Base-by-base conservation (phyloP, 176 grass and related monocot genomes). In the Carex pumila region DNA sequence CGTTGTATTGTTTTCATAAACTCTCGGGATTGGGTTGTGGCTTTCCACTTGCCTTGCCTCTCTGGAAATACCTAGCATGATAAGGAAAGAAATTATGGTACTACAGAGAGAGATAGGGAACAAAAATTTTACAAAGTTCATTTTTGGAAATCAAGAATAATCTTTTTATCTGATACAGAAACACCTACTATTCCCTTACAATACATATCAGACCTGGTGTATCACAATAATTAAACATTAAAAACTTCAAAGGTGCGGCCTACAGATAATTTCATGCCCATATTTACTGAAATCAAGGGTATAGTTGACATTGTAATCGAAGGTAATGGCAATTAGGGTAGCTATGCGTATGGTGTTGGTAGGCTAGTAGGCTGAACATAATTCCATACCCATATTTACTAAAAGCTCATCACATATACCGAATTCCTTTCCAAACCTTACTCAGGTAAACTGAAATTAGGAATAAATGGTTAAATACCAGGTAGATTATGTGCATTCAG, bases 21-120 rank as follows among this genome's bases (percentile, higher is more conserved):
- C 56, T 98, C 92, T 63, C 95, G 86, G 89, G 95, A 98, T 53
- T 98, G 95, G 70, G 95, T 98, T 30, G 95, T 95, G 86, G 95
- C 95, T 87, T 90, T 98, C 95, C 95, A 98, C 67, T 91, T 98
- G 61, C 95, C 95, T 93, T 95, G 95, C 61, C 95, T 98, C 80
- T 98, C 92, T 61, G 89, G 83, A 85, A 98, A 98, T 84, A 98
- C 92, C 95, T 98, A 86, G 50, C 22, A 84, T 87, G 61, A 66
- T 62, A 90, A 86, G 21, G 76, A 4, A 84, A 12, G 18, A 13
- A 86, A 43, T 69, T 63, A 81, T 74, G 62, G 34, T 32, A 61
- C 67, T 81, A 80, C 57, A 49, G 47, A 70, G 47, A 31, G 5
- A 76, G 43, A 22, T 72, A 86, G 56, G 7, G 29, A 18, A 66